Evolutionary conservation across 768 basidiomycete genomes (phyloP).

Genomic region (Phylloporus arenicola): DNA sequence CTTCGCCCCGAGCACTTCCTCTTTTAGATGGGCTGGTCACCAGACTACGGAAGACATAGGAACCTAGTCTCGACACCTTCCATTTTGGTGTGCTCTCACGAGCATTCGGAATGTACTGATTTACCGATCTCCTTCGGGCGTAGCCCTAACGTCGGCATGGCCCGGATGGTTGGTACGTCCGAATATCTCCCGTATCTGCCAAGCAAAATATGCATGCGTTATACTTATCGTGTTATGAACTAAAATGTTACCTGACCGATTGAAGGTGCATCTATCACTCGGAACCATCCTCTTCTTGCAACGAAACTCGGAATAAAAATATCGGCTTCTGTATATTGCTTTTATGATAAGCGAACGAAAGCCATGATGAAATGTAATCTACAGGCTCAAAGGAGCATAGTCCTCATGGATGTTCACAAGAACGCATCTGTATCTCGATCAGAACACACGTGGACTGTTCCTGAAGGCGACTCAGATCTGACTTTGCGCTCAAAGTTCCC

Average conservation of each 20-base stretch:
- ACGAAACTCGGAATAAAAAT: not conserved
- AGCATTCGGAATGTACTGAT: too few relatives aligned
- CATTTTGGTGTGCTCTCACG: too few relatives aligned
- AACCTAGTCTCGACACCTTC: too few relatives aligned
- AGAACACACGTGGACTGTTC: not conserved
- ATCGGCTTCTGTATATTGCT: too few relatives aligned
- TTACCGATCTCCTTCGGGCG: too few relatives aligned
- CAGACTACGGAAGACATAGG: too few relatives aligned
- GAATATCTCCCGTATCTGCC: not conserved
- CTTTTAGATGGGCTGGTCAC: too few relatives aligned
- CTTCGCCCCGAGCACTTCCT: too few relatives aligned
- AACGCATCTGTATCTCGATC: not conserved
- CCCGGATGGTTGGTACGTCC: not conserved
- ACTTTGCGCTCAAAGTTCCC: not conserved
- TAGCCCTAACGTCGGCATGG: too few relatives aligned
- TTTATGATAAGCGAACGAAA: too few relatives aligned
- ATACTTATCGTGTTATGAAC: too few relatives aligned
- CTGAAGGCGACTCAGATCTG: not conserved
- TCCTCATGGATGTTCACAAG: not conserved
- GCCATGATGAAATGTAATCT: too few relatives aligned
- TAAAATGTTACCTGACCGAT: not conserved
- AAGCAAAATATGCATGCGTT: not conserved
- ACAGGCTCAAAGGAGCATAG: not conserved
- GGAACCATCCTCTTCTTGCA: not conserved
- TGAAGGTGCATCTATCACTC: not conserved